Conservation (phyloP, 345 rosid species). For the Eutrema yunnanense region DNA sequence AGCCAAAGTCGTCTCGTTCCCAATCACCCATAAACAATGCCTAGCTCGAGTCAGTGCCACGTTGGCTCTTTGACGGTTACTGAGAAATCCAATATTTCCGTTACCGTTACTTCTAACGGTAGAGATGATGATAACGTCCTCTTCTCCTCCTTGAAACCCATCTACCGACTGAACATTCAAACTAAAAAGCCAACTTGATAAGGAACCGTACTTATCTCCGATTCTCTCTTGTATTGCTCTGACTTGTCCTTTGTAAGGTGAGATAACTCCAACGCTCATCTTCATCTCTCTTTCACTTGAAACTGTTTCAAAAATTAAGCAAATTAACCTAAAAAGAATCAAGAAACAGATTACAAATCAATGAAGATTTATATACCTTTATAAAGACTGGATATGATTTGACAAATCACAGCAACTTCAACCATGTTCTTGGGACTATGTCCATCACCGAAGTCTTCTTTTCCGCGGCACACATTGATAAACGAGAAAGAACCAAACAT, state of each 20-base stretch:
- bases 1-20: constrained; percentile 32
- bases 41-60: constrained; percentile 36
- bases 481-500: constrained; percentile 41
- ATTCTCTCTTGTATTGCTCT: constrained; percentile 32
- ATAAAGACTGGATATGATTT: constrained; percentile 1
- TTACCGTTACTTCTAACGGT: constrained; percentile 35
- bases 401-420: constrained; percentile 30
- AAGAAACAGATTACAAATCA: background rate
- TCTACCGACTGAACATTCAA: constrained; percentile 34
- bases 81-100: constrained; percentile 34
- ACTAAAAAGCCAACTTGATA: constrained; percentile 4
- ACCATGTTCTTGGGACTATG: constrained; percentile 28
- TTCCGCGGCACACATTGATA: constrained; percentile 27
- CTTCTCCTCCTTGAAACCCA: constrained; percentile 46
- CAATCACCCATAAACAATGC: constrained; percentile 38
- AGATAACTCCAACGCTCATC: constrained; percentile 23
- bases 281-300: constrained; percentile 5
- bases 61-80: constrained; percentile 27
- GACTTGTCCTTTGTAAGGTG: constrained; percentile 39
- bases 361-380: background rate
- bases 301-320: background rate
- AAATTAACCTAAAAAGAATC: background rate
- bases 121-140: constrained; percentile 38
- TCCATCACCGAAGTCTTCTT: constrained; percentile 21
- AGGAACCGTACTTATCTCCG: background rate